Evolutionary conservation across 2,329 filamentous ascomycete genomes (phyloP), one percentile per base, ranked within the genome.

Genomic region (Xylariales sp.): DNA sequence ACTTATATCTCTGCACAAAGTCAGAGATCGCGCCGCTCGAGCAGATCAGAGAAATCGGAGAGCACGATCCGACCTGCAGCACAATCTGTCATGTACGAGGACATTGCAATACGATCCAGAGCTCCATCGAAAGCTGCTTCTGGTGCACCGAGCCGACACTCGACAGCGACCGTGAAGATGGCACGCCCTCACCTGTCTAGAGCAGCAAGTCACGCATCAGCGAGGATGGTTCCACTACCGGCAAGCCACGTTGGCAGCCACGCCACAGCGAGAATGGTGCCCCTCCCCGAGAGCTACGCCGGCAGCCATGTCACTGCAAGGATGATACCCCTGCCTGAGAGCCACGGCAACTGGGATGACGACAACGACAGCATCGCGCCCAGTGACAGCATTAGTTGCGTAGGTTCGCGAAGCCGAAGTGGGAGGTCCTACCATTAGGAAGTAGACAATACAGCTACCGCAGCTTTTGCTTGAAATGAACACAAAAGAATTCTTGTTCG

Each of bases 311-410:
- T 23, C 16, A 29, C 34, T 13, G 34, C 34, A 12, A 28, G 33
- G 20, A 7, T 14, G 20, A 20, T 37, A 7, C 34, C 38, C 13
- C 19, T 41, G 29, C 31, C 41, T 2, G 21, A 30, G 19, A 42
- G 40, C 15, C 19, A 32, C 17, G 34, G 19, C 18, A 36, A 57
- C 28, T 66, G 63, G 55, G 67, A 72, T 8, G 67, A 72, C 27
- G 74, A 78, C 45, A 57, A 60, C 36, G 68, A 64, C 33, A 79
- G 74, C 48, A 61, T 82, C 24, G 74, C 69, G 29, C 78, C 78
- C 2, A 73, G 69, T 48, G 78, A 82, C 52, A 81, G 77, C 50
- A 78, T 82, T 40, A 80, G 76, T 53, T 76, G 73, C 47, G 66
- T 80, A n/a, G 77, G 75, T 16, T 66, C 54, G 43, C 59, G 63